Evolutionary conservation across 768 basidiomycete genomes (phyloP).

Genomic region (Mycena floridula): DNA sequence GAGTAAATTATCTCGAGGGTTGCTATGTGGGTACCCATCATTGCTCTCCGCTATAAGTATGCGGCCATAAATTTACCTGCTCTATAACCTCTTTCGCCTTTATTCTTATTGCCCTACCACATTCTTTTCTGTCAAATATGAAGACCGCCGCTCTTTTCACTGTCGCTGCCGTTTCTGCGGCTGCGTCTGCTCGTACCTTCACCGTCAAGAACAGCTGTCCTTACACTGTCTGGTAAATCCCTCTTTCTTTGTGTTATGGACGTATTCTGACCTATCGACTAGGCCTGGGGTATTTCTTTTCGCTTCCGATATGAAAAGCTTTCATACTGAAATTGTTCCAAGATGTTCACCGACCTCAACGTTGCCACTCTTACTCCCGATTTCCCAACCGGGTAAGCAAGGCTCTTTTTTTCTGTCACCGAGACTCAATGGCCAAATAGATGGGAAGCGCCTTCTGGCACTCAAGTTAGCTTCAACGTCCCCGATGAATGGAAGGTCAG

Average conservation of each 20-base stretch:
- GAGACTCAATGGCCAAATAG: conserved; percentile 7
- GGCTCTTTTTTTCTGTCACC: not conserved
- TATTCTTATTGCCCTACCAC: no score
- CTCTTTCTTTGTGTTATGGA: not conserved
- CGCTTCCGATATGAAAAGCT: no score
- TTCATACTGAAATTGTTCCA: not conserved
- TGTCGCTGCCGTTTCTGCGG: no score
- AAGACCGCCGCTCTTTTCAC: no score
- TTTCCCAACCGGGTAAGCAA: conserved; percentile 20
- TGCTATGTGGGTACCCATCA: no score
- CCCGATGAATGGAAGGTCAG: conserved; percentile 45
- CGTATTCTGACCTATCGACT: not conserved
- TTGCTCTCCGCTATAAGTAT: no score
- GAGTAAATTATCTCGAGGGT: no score
- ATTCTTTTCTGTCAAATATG: no score
- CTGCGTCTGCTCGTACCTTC: conserved; percentile 2
- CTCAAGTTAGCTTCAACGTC: conserved; percentile 31
- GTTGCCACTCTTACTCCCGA: conserved; percentile 30
- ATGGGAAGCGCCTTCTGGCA: conserved; percentile 23
- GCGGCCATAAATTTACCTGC: no score
- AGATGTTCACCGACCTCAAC: conserved; percentile 38
- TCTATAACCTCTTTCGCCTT: no score
- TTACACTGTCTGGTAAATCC: conserved; percentile 41
- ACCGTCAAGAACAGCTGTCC: conserved; percentile 23
- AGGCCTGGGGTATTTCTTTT: conserved; percentile 38